A percentile compares a stretch with the other conserved stretches of the same genome.
These are phyloP conservation scores for Imleria badia DNA, from an alignment of 768 basidiomycete genomes.

Conservation along the genomic window DNA sequence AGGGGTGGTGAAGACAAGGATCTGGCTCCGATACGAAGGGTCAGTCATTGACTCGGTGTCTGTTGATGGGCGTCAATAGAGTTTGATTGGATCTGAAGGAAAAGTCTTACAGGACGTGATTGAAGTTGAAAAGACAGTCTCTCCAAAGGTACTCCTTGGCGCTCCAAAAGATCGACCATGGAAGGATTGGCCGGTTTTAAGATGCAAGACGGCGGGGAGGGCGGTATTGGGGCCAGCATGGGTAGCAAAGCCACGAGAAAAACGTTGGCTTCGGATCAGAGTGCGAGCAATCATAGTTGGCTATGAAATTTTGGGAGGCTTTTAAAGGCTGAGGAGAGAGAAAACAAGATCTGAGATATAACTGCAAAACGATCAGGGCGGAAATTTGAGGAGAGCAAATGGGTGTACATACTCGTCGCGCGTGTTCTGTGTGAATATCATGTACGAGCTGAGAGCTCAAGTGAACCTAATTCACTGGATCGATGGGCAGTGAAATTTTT, in stretches of 20 bases:
- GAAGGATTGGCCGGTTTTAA: constrained; percentile 95
- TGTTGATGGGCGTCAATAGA: constrained; percentile 32
- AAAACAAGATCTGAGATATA: constrained; percentile 92
- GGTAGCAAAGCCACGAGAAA: constrained; percentile 66
- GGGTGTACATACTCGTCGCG: constrained; percentile 75
- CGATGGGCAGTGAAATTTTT: not conserved
- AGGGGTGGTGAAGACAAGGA: constrained; percentile 97
- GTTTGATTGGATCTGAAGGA: constrained; percentile 1
- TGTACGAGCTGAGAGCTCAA: constrained; percentile 43
- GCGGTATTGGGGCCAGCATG: constrained; percentile 49
- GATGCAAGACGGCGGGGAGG: constrained; percentile 81
- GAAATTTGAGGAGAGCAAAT: not conserved
- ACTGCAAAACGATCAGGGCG: constrained; percentile 42
- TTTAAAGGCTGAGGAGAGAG: constrained; percentile 52
- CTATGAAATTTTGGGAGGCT: constrained; percentile 27
- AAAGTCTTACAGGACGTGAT: constrained; percentile 88
- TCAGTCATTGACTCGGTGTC: constrained; percentile 99
- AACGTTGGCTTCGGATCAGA: constrained; percentile 46
- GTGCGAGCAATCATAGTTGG: constrained; percentile 57
- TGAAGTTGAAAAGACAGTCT: constrained; percentile 98
- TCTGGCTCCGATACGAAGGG: constrained; percentile 96
- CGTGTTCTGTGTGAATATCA: constrained; percentile 85
- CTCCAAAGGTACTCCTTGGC: constrained; percentile 83
- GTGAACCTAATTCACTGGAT: not conserved
- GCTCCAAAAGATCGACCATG: constrained; percentile 87